Base-by-base conservation (phyloP, 2,329 filamentous ascomycete genomes). In the Phyllosticta citrichinensis region DNA sequence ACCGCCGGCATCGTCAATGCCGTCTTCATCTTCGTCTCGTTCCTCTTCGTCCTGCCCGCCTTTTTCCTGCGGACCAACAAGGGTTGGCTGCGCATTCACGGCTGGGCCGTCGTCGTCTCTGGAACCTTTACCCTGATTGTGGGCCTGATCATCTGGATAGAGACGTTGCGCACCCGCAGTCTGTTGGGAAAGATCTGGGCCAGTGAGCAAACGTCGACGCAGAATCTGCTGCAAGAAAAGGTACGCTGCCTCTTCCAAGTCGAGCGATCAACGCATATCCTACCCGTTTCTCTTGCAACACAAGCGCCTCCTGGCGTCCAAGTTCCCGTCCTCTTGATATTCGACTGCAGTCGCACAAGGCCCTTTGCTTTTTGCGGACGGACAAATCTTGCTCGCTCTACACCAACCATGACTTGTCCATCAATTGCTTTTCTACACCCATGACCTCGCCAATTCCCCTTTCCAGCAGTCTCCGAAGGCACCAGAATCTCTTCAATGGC, bases 1-100 rank as follows among this genome's bases (percentile, higher is more conserved):
- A 80, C 74, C 70, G 88, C 85, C 58, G 87, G 85, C 62, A 84
- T 92, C 64, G 85, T 81, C 69, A 92, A 92, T 72, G 83, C 86
- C 63, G 79, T 86, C 68, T 78, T 92, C 68, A 82, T 91, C 70
- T 85, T 93, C 73, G 69, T 84, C 67, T 85, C 86, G 24, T 58
- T 62, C 27, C 82, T 91, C 70, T 85, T 93, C 72, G 69, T 87
- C 6, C 74, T 94, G 17, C 88, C 88, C 2, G 88, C 83, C n/a
- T 76, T 93, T 60, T 79, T 87, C 64, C 83, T 88, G 62, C 83
- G 84, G 5, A 83, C 80, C 56, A 82, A 81, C 57, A 81, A 88
- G 64, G 79, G 81, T 64, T 89, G 86, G 83, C 80, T 93, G 67
- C 89, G 90, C 72, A 64, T 86, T 17, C 83, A 86, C 62, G 85